These are phyloP conservation scores for Diutina sp. DNA, from an alignment of 1,139 yeast species.

Conservation along the genomic window DNA sequence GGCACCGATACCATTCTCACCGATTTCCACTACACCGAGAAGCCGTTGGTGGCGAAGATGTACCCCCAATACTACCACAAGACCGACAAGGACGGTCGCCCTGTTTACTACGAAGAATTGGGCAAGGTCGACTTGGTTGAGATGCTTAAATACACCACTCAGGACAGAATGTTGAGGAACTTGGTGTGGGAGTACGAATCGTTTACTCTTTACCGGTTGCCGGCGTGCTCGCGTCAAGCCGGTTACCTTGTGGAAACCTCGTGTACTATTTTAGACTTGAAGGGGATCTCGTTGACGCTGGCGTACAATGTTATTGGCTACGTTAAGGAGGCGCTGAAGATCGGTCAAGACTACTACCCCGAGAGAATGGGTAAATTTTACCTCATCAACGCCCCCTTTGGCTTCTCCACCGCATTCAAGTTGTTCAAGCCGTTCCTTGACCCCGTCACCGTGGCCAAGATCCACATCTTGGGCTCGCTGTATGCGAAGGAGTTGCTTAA, in stretches of 20 bases:
- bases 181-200: slow-evolving; percentile 97
- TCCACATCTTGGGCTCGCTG: slow-evolving; percentile 70
- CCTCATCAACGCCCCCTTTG: slow-evolving; percentile 93
- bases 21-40: slow-evolving; percentile 85
- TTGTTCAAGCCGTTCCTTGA: slow-evolving; percentile 88
- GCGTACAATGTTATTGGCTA: slow-evolving; percentile 80
- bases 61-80: slow-evolving; percentile 97
- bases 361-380: slow-evolving; percentile 98
- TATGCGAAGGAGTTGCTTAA: slow-evolving; percentile 75
- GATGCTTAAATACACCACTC: slow-evolving; percentile 88
- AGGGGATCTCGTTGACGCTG: slow-evolving; percentile 78
- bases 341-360: slow-evolving; percentile 97
- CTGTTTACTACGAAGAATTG: slow-evolving; percentile 85
- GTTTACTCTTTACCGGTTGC: slow-evolving; percentile 69
- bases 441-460: slow-evolving; percentile 96
- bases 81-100: slow-evolving; percentile 94
- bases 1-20: slow-evolving; percentile 78
- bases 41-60: slow-evolving; percentile 74
- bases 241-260: slow-evolving; percentile 84
- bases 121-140: slow-evolving; percentile 83
- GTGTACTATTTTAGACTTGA: slow-evolving; percentile 88
- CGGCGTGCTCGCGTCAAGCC: slow-evolving; percentile 83
- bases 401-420: slow-evolving; percentile 87
- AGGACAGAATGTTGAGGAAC: slow-evolving; percentile 92
- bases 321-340: slow-evolving; percentile 83